Percentiles rank a stretch among this genome's conserved stretches.
Conservation (phyloP, 192 early-diverging fungal genomes). For the Coemansia sp. region DNA sequence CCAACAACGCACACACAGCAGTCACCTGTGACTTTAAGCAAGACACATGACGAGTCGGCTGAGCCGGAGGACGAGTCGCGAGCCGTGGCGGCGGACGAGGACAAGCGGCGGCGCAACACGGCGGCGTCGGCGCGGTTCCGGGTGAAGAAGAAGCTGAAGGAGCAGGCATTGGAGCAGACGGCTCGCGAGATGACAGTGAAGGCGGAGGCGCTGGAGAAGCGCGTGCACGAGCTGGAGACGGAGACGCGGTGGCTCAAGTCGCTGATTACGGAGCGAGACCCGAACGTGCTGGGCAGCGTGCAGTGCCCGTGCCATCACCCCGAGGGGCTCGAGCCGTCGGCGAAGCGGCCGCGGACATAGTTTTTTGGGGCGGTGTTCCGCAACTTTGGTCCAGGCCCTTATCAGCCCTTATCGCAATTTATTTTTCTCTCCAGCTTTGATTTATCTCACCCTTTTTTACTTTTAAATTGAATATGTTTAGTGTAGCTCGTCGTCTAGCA, state of each 20-base stretch:
- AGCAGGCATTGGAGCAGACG: slow-evolving; percentile 80
- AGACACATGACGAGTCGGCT: neutral
- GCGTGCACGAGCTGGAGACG: slow-evolving; percentile 80
- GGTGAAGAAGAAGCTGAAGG: slow-evolving; percentile 90
- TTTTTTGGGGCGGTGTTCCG: neutral
- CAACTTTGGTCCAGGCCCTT: neutral
- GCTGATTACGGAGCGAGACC: slow-evolving; percentile 77
- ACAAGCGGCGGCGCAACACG: slow-evolving; percentile 94
- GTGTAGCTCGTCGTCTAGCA: slow-evolving; percentile 33
- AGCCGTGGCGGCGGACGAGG: slow-evolving; percentile 61
- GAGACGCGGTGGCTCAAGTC: slow-evolving; percentile 90
- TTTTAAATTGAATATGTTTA: slow-evolving; percentile 29
- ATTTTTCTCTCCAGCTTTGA: neutral
- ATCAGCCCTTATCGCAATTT: neutral
- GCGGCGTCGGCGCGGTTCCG: slow-evolving; percentile 93
- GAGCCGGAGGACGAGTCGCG: slow-evolving; percentile 14
- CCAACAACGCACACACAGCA: slow-evolving; percentile 1
- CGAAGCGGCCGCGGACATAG: slow-evolving; percentile 22
- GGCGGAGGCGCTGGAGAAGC: slow-evolving; percentile 70
- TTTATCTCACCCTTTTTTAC: neutral
- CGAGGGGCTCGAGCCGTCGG: slow-evolving; percentile 24
- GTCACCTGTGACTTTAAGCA: neutral
- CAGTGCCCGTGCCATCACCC: slow-evolving; percentile 54
- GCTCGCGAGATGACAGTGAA: slow-evolving; percentile 73
- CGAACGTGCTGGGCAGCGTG: slow-evolving; percentile 39